Percentiles rank a stretch among this genome's conserved stretches.
Conservation (phyloP, 2,329 filamentous ascomycete genomes). For the Tolypocladium paradoxum region DNA sequence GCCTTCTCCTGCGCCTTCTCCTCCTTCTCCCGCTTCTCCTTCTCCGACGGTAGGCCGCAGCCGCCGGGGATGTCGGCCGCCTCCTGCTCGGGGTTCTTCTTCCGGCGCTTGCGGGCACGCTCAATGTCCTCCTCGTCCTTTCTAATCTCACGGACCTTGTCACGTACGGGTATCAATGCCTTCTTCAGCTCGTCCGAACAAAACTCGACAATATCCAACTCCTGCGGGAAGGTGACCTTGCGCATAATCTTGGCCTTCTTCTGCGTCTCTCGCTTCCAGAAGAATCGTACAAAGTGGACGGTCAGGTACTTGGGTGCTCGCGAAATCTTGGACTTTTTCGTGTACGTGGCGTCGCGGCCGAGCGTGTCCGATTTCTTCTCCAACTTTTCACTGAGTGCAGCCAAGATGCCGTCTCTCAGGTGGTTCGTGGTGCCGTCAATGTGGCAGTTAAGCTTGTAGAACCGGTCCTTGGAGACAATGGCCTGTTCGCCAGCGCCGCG, state of each 20-base stretch:
- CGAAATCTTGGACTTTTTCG: conserved; percentile 81
- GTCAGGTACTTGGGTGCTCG: conserved; percentile 90
- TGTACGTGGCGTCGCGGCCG: conserved; percentile 71
- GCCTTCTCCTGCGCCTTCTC: conserved; percentile 36
- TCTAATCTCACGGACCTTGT: conserved; percentile 88
- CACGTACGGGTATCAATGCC: conserved; percentile 79
- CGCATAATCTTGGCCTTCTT: conserved; percentile 99
- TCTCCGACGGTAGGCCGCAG: conserved; percentile 38
- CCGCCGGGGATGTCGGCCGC: conserved; percentile 33
- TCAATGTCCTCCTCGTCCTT: conserved; percentile 94
- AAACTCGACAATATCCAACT: conserved; percentile 88
- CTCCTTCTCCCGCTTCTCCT: conserved; percentile 40
- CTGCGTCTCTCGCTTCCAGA: conserved; percentile 89
- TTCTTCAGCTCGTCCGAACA: conserved; percentile 83
- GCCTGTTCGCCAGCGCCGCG: conserved; percentile 64
- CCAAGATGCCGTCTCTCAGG: conserved; percentile 75
- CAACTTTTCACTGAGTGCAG: conserved; percentile 74
- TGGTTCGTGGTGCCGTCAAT: conserved; percentile 84
- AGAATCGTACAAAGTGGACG: conserved; percentile 95
- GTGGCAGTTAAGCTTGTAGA: conserved; percentile 93
- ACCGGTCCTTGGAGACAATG: conserved; percentile 57
- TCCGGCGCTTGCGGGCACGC: conserved; percentile 83
- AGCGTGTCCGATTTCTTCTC: conserved; percentile 79
- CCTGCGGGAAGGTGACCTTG: conserved; percentile 91
- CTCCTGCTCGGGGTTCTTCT: conserved; percentile 45